These are phyloP conservation scores for Fusarium tricinctum DNA, from an alignment of 2,329 filamentous ascomycete species.

Conservation along the genomic window DNA sequence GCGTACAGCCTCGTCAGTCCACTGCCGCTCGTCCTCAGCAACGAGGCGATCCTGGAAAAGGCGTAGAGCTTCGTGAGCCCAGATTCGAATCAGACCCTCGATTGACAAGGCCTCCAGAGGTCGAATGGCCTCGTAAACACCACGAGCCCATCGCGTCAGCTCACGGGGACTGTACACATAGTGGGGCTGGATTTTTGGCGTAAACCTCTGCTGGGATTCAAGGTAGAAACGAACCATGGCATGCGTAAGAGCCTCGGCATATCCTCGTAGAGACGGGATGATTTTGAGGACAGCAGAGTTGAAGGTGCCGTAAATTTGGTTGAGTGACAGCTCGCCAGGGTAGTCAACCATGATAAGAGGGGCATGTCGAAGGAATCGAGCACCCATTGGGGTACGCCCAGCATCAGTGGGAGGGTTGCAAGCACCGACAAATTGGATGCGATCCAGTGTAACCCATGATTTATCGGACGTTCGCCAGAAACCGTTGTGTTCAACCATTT, in stretches of 20 bases:
- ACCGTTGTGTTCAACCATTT: slow-evolving; percentile 97
- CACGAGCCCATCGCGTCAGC: slow-evolving; percentile 95
- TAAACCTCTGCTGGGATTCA: slow-evolving; percentile 94
- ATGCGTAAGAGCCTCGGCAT: slow-evolving; percentile 92
- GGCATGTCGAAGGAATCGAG: slow-evolving; percentile 93
- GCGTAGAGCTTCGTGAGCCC: slow-evolving; percentile 96
- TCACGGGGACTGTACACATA: slow-evolving; percentile 99
- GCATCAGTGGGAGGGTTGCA: slow-evolving; percentile 99
- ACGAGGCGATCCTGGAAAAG: slow-evolving; percentile 98
- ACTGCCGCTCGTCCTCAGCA: slow-evolving; percentile 91
- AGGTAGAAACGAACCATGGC: slow-evolving; percentile 98
- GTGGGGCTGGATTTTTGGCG: slow-evolving; percentile 95
- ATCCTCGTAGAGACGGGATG: slow-evolving; percentile 92
- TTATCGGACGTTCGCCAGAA: slow-evolving; percentile 99
- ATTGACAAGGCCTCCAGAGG: slow-evolving; percentile 89
- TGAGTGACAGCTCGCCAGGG: slow-evolving; percentile 92
- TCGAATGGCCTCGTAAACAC: slow-evolving; percentile 95
- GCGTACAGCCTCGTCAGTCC: slow-evolving; percentile 91
- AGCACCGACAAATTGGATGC: slow-evolving; percentile 98
- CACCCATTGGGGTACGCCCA: slow-evolving; percentile 92
- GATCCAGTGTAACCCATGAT: slow-evolving; percentile 96
- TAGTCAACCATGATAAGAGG: slow-evolving; percentile 99
- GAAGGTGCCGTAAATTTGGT: slow-evolving; percentile 99
- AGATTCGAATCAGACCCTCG: slow-evolving; percentile 95
- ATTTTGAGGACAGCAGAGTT: slow-evolving; percentile 97